Conservation (phyloP, 805 yeast genomes). For the Saccharomycopsis sp. region DNA sequence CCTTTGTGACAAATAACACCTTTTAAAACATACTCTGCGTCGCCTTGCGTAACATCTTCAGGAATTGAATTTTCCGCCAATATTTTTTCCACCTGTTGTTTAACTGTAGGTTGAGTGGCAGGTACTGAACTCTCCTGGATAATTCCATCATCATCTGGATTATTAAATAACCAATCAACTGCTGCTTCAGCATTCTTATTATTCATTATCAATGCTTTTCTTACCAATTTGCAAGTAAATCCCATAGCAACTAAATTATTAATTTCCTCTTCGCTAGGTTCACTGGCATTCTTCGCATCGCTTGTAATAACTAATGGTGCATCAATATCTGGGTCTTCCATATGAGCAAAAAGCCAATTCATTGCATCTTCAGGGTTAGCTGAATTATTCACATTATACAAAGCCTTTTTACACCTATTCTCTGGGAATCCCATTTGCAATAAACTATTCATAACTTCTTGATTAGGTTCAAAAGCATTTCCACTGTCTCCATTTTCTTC, state of each 20-base stretch:
- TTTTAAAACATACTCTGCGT: slow-evolving; percentile 41
- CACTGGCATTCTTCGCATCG: slow-evolving; percentile 18
- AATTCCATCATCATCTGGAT: slow-evolving; percentile 73
- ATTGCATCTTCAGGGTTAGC: slow-evolving; percentile 59
- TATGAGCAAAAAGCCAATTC: slow-evolving; percentile 85
- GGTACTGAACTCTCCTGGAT: slow-evolving; percentile 29
- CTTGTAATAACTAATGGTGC: slow-evolving; percentile 41
- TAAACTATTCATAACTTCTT: slow-evolving; percentile 46
- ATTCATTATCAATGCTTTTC: slow-evolving; percentile 60
- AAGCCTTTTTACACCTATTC: slow-evolving; percentile 56
- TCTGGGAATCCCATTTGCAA: slow-evolving; percentile 84
- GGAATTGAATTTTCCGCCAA: slow-evolving; percentile 1
- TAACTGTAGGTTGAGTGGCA: slow-evolving; percentile 12
- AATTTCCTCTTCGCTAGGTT: slow-evolving; percentile 35
- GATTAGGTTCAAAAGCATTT: slow-evolving; percentile 45
- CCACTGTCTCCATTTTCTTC: slow-evolving; percentile 23
- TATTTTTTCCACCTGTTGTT: slow-evolving; percentile 15
- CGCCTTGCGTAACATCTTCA: slow-evolving; percentile 21
- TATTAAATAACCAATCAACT: slow-evolving; percentile 82
- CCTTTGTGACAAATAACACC: slow-evolving; percentile 88
- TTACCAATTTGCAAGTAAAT: slow-evolving; percentile 55
- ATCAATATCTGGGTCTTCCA: slow-evolving; percentile 80
- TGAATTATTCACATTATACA: slow-evolving; percentile 64
- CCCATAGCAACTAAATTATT: slow-evolving; percentile 68
- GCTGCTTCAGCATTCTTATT: slow-evolving; percentile 63